These are phyloP conservation scores for Trypanosoma conorhini DNA, from an alignment of 208 protist species.

Conservation along the genomic window DNA sequence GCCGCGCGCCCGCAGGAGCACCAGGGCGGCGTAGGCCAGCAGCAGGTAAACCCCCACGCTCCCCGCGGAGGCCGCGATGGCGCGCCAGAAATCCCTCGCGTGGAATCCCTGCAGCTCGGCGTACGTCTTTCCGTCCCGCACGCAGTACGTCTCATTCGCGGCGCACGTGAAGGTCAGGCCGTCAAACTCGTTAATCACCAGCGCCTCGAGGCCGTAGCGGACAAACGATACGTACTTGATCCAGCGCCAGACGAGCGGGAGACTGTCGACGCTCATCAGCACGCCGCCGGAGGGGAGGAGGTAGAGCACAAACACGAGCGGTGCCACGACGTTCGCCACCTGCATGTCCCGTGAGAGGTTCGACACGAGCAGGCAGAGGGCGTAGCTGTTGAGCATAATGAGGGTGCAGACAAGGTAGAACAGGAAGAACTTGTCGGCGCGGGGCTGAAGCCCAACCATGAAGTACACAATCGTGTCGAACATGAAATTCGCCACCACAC, in stretches of 20 bases:
- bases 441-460: conserved; percentile 54
- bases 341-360: conserved; percentile 55
- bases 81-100: conserved; percentile 24
- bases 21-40: conserved; percentile 49
- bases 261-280: conserved; percentile 53
- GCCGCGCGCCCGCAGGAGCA: conserved; percentile 12
- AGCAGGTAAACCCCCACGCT: conserved; percentile 51
- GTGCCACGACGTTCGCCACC: conserved; percentile 55
- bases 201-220: conserved; percentile 53
- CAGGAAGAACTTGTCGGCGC: conserved; percentile 39
- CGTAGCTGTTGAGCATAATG: conserved; percentile 64
- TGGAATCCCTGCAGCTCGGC: conserved; percentile 47
- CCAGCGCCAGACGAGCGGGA: conserved; percentile 69
- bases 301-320: conserved; percentile 63
- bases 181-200: conserved; percentile 79
- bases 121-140: conserved; percentile 46
- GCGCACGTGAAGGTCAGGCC: conserved; percentile 48
- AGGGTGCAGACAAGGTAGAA: conserved; percentile 47
- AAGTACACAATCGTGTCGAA: conserved; percentile 63
- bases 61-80: conserved; percentile 25
- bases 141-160: conserved; percentile 20
- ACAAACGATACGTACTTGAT: conserved; percentile 77
- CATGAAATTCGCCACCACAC: conserved; percentile 38
- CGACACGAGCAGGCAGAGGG: conserved; percentile 65
- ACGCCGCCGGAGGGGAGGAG: conserved; percentile 66